Evolutionary conservation across 495 filamentous ascomycete genomes (phyloP), one percentile per base, ranked within the genome.

Genomic region (Tuber borchii): DNA sequence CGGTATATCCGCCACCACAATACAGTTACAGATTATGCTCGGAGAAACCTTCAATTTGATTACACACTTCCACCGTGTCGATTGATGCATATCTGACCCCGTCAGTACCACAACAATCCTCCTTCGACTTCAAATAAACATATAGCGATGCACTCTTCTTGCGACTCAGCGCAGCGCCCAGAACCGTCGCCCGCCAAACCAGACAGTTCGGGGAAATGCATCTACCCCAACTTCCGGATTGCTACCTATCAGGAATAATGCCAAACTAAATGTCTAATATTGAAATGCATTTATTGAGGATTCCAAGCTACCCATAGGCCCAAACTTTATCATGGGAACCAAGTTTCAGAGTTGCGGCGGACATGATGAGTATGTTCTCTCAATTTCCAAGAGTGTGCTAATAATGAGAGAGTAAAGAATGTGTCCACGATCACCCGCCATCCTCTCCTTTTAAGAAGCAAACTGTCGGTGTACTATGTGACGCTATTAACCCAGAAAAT

Each of bases 401-500:
- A 61, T 10, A 61, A 26, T 26, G 1, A 46, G 14, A 78, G 78
- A 78, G 71, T 45, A 72, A 78, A 51, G 78, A 79, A 69, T 79
- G 78, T 39, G 43, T 17, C 19, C n/a, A 78, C 2, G 78, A 78
- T 19, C 22, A 22, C 22, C 70, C 56, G 3, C 78, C 78, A 3
- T 46, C 71, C 34, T 37, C 71, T 79, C 12, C 43, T 79, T 20
- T 79, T 76, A n/a, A n/a, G n/a, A n/a, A n/a, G 5, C 78, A 76
- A 37, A 71, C 73, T 79, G 70, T 31, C 56, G 45, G 78, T 79
- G 72, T 79, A 78, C 76, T 79, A 79, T 10, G 78, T 70, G 0
- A 40, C 73, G 0, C 45, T 72, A 9, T 48, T 48, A 12, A 73
- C 72, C 22, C 78, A 37, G 34, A 37, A 1, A 37, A 79, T 40